Evolutionary conservation across 148 eudicot species (phyloP), one percentile per base, ranked within the genome.

Genomic region (Cornus kousa): DNA sequence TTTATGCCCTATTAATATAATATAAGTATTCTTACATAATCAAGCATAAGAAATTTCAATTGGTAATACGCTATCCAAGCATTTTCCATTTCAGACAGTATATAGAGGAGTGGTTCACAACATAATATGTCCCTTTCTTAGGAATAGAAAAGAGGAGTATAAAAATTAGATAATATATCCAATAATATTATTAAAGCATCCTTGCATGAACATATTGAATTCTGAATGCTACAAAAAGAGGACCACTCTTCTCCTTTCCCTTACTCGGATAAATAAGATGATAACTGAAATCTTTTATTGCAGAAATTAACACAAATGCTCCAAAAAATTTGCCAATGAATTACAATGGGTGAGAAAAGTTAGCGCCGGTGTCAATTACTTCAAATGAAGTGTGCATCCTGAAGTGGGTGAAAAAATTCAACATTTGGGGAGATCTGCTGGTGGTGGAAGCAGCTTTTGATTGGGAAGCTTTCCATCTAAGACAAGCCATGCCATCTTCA

Each of bases 401-500:
- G 39, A 66, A 40, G 37, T 40, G 53, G 6, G 13, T 32, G 72
- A 57, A 48, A 31, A 55, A 10, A 24, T 59, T 85, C 75, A 85
- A 73, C 87, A 85, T 74, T 85, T 79, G 55, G 87, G 87, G n/a
- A 85, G 87, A 85, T 85, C 85, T 1, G 85, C 72, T 4, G 87
- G 85, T 4, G 87, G 87, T 12, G 85, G 87, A 70, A 40, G 81
- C 23, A 85, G 79, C 77, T 85, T 85, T 32, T 85, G 85, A 64
- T 85, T 73, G 3, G 85, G 81, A 77, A 85, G 81, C 62, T 80
- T 82, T 66, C 87, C 87, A 43, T 85, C 87, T 48, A 85, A 74
- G 10, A 85, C 85, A 40, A 85, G 83, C 87, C 87, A 85, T 16
- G 83, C 87, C 87, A 85, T 85, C 71, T 85, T 82, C 85, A 85